Percentiles rank a stretch among this genome's conserved stretches.
Evolutionary conservation across 495 filamentous ascomycete genomes (phyloP).

Genomic region (Letharia columbiana): DNA sequence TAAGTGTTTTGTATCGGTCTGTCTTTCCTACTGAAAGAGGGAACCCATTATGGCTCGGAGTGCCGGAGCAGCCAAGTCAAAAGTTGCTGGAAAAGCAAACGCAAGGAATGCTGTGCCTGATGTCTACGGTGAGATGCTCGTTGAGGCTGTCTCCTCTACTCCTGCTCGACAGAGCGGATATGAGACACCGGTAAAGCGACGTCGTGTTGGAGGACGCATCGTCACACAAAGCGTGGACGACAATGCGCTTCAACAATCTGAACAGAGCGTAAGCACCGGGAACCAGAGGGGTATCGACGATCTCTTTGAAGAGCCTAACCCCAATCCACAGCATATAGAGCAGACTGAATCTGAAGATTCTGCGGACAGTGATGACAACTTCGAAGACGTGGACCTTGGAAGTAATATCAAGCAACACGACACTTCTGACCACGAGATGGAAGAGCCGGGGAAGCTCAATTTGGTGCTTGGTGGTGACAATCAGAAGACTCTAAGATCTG

Average conservation of each 20-base stretch:
- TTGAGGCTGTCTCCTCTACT: constrained; percentile 47
- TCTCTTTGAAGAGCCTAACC: constrained; percentile 13
- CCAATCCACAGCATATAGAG: constrained; percentile 31
- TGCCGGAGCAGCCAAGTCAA: neutral
- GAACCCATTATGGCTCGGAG: constrained; percentile 4
- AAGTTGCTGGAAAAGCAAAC: neutral
- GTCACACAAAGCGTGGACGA: constrained; percentile 19
- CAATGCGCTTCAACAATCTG: constrained; percentile 3
- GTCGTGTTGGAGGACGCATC: constrained; percentile 33
- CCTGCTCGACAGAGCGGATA: constrained; percentile 26
- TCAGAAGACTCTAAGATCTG: constrained; percentile 31
- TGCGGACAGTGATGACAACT: constrained; percentile 57
- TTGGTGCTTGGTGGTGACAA: constrained; percentile 49
- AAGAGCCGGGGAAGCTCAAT: constrained; percentile 40
- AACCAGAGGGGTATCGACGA: constrained; percentile 25
- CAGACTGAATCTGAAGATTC: constrained; percentile 37
- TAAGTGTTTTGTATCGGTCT: neutral
- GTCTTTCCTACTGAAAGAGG: neutral
- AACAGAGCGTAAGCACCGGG: constrained; percentile 12
- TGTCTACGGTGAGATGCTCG: constrained; percentile 60
- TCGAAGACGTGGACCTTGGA: constrained; percentile 61
- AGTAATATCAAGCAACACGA: constrained; percentile 30
- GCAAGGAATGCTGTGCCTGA: constrained; percentile 37
- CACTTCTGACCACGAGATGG: constrained; percentile 20
- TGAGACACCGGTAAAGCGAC: constrained; percentile 38